These are phyloP conservation scores for Yamadazyma akitaensis DNA, from an alignment of 805 yeast species.

Conservation along the genomic window DNA sequence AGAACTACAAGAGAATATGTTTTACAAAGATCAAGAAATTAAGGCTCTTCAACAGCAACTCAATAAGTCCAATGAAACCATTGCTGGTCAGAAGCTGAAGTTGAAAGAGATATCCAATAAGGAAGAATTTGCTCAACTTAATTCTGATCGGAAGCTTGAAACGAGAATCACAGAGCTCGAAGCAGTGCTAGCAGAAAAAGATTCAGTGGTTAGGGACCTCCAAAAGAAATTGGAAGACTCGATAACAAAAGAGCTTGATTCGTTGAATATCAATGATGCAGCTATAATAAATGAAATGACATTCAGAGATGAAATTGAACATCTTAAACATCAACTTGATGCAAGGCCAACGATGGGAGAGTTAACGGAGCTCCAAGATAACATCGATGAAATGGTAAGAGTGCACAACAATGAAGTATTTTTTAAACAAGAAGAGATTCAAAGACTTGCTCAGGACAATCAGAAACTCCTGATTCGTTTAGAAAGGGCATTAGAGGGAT, in stretches of 20 bases:
- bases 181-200: conserved; percentile 1
- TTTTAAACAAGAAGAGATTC: conserved; percentile 23
- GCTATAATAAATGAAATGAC: conserved; percentile 11
- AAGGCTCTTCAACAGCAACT: conserved; percentile 16
- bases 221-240: conserved; percentile 13
- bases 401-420: conserved; percentile 34
- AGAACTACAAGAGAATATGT: conserved; percentile 10
- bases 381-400: conserved; percentile 40
- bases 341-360: conserved; percentile 42
- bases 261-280: conserved; percentile 13
- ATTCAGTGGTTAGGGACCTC: conserved; percentile 9
- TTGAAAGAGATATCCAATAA: conserved; percentile 8
- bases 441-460: conserved; percentile 19
- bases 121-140: neutral
- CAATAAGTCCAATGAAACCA: conserved; percentile 9
- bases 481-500: conserved; percentile 16
- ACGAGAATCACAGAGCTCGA: neutral
- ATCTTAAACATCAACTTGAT: conserved; percentile 29
- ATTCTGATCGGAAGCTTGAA: neutral
- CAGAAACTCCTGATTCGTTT: conserved; percentile 21
- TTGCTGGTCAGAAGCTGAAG: conserved; percentile 11
- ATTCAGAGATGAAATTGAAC: conserved; percentile 21
- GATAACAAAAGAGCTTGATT: conserved; percentile 10
- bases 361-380: conserved; percentile 40
- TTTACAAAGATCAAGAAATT: conserved; percentile 15